These are phyloP conservation scores for Letharia lupina DNA, from an alignment of 495 filamentous ascomycete species.

Conservation along the genomic window DNA sequence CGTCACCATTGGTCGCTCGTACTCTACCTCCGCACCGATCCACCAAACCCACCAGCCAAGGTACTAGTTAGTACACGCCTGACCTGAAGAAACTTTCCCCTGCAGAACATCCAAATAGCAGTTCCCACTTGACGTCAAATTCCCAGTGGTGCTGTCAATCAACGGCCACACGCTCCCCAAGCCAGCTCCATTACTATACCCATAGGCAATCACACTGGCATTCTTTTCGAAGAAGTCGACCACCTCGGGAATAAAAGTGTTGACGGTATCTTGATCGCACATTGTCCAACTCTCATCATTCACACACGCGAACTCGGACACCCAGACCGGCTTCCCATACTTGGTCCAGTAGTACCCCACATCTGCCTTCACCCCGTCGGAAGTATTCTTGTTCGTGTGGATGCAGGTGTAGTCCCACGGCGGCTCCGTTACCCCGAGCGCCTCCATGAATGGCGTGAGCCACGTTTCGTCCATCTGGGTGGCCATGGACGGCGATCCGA, in stretches of 20 bases:
- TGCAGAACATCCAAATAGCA: conserved; percentile 21
- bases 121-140: conserved; percentile 24
- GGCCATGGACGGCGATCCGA: conserved; percentile 26
- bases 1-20: not conserved
- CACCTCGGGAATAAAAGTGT: conserved; percentile 23
- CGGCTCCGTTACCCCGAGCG: not conserved
- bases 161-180: conserved; percentile 25
- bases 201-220: conserved; percentile 25
- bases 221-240: conserved; percentile 24
- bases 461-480: conserved; percentile 27
- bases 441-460: conserved; percentile 23
- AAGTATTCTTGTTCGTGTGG: conserved; percentile 26
- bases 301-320: conserved; percentile 28
- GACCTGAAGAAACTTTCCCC: not conserved
- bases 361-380: conserved; percentile 22
- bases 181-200: conserved; percentile 25
- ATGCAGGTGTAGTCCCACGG: conserved; percentile 27
- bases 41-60: not conserved
- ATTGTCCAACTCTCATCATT: conserved; percentile 23
- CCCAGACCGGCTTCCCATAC: conserved; percentile 28
- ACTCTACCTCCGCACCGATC: not conserved
- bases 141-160: conserved; percentile 14
- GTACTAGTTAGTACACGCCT: not conserved
- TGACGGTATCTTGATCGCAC: conserved; percentile 19
- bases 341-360: conserved; percentile 26